Conservation (phyloP, 331 rosid genomes). For the Malus hybrid region DNA sequence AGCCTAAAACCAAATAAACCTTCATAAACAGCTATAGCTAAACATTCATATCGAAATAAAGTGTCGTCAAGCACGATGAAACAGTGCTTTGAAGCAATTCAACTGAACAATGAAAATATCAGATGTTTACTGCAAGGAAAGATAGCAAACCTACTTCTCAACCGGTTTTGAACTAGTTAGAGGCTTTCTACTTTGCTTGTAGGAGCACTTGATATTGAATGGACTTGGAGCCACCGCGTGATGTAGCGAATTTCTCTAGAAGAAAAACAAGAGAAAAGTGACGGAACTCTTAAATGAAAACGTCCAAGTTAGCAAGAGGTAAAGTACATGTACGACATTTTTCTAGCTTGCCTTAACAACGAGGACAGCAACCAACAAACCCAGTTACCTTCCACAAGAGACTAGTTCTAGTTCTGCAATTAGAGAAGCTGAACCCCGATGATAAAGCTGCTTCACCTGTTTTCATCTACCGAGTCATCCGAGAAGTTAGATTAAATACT, state of each 20-base stretch:
- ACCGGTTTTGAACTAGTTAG: constrained; percentile 18
- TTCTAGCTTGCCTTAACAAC: constrained; percentile 8
- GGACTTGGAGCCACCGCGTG: background rate
- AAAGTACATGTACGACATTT: background rate
- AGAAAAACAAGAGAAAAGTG: background rate
- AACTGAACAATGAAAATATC: background rate
- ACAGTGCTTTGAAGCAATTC: background rate
- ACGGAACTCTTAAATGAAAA: no score
- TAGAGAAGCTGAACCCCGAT: constrained; percentile 8
- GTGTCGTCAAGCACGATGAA: background rate
- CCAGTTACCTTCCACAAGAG: constrained; percentile 19
- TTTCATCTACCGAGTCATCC: constrained; percentile 1
- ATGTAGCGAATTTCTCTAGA: background rate
- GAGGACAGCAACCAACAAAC: background rate
- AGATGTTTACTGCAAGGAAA: background rate
- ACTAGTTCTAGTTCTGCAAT: constrained; percentile 3
- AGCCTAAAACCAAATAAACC: background rate
- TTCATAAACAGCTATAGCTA: background rate
- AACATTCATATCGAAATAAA: background rate
- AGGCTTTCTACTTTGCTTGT: constrained; percentile 18
- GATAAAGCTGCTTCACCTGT: constrained; percentile 7
- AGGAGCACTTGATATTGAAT: constrained; percentile 17
- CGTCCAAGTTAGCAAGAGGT: no score
- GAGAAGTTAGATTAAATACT: background rate
- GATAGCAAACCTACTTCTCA: constrained; percentile 41